Evolutionary conservation across 306 rosid species (phyloP).

Genomic region (Trifolium subterraneum): DNA sequence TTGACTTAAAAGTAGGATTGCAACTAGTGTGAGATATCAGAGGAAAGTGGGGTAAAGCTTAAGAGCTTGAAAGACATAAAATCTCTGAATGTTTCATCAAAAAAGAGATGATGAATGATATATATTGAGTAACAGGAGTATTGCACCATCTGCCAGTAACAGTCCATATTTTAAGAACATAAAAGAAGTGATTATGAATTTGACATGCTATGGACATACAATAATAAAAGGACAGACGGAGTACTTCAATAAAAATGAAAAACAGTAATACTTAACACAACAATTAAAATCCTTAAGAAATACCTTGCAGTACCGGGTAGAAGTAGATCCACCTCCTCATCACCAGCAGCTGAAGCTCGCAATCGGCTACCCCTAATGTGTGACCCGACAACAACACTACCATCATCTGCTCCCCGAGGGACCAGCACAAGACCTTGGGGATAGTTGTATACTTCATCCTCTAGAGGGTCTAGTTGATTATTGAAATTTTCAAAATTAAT

Average conservation of each 20-base stretch:
- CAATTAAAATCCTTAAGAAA: slow-evolving; percentile 18
- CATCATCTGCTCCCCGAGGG: slow-evolving; percentile 76
- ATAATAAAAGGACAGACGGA: slow-evolving; percentile 6
- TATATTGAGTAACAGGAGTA: too few species aligned
- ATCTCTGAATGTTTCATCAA: too few species aligned
- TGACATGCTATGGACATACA: slow-evolving; percentile 15
- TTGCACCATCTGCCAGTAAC: neutral
- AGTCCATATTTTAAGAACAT: slow-evolving; percentile 1
- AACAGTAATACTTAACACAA: neutral
- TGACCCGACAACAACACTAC: slow-evolving; percentile 81
- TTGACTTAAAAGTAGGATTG: too few species aligned
- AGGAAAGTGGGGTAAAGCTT: too few species aligned
- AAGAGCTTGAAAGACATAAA: too few species aligned
- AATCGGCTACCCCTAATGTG: slow-evolving; percentile 95
- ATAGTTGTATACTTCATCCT: slow-evolving; percentile 75
- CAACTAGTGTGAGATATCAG: too few species aligned
- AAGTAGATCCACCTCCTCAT: slow-evolving; percentile 96
- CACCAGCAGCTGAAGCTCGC: slow-evolving; percentile 96
- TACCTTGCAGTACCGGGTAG: slow-evolving; percentile 99
- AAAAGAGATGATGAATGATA: too few species aligned
- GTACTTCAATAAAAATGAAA: slow-evolving; percentile 1
- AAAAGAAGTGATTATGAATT: slow-evolving; percentile 14
- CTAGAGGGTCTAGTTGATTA: slow-evolving; percentile 73
- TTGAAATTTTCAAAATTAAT: slow-evolving; percentile 29
- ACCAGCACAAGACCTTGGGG: slow-evolving; percentile 97